Evolutionary conservation across 331 rosid genomes (phyloP).

Genomic region (Phaseolus coccineus): DNA sequence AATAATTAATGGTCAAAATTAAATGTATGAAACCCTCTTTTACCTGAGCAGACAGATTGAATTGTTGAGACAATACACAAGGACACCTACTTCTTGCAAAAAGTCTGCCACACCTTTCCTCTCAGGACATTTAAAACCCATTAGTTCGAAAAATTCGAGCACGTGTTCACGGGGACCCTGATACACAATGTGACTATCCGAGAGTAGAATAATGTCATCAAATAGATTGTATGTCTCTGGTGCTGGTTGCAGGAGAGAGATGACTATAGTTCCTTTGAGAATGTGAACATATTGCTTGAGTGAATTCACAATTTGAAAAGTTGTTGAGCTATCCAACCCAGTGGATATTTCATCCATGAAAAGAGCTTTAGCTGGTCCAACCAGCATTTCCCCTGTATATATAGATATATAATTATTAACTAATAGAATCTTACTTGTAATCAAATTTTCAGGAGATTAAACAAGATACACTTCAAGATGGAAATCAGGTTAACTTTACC

Average conservation of each 20-base stretch:
- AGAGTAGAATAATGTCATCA: conserved; percentile 70
- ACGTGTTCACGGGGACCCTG: conserved; percentile 70
- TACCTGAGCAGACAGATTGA: neutral
- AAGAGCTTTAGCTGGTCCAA: conserved; percentile 69
- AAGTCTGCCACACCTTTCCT: conserved; percentile 78
- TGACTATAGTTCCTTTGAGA: conserved; percentile 61
- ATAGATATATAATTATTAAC: conserved; percentile 14
- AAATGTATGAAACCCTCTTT: neutral
- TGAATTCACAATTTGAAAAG: conserved; percentile 71
- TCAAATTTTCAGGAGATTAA: conserved; percentile 24
- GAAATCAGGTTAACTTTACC: conserved; percentile 48
- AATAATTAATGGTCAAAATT: neutral
- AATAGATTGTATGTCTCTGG: conserved; percentile 80
- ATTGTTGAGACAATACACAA: conserved; percentile 8
- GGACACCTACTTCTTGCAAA: conserved; percentile 67
- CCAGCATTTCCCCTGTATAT: conserved; percentile 70
- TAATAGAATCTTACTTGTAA: neutral
- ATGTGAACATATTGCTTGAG: conserved; percentile 65
- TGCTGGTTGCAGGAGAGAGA: conserved; percentile 80
- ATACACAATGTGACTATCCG: conserved; percentile 73
- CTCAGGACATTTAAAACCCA: conserved; percentile 72
- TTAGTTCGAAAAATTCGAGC: conserved; percentile 59
- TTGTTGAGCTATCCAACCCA: conserved; percentile 83
- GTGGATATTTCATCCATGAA: conserved; percentile 84
- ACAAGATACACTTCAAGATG: neutral